phyloP scores from a whole-genome alignment of 352 stramenopile genomes.

The Phytophthora capsici region DNA sequence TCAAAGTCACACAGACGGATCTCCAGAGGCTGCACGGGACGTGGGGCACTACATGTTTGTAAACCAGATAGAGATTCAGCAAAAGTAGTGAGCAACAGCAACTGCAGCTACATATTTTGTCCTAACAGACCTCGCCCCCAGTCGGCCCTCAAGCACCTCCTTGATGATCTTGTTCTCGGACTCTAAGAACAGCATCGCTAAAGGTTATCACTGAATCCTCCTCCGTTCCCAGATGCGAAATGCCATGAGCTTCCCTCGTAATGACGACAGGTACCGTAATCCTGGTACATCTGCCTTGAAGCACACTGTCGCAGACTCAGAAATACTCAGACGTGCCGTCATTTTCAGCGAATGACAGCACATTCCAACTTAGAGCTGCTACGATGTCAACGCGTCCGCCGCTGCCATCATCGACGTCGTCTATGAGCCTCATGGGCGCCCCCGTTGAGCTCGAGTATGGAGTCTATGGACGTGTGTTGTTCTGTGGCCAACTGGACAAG shows the following conservation, averaged over 20 bases:
- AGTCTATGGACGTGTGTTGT: conserved; percentile 77
- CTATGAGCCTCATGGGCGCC: conserved; percentile 19
- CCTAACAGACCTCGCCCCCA: conserved; percentile 67
- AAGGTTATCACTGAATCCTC: conserved; percentile 7
- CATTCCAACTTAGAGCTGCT: conserved; percentile 1
- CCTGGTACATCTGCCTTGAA: conserved; percentile 13
- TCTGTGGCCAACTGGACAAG: conserved; percentile 81
- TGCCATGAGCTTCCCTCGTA: conserved; percentile 21
- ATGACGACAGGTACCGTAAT: conserved; percentile 17
- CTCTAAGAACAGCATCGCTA: conserved; percentile 82
- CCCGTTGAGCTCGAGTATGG: conserved; percentile 57
- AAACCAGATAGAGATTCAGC: conserved; percentile 6
- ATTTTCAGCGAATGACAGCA: conserved; percentile 26
- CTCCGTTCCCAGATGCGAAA: conserved; percentile 36
- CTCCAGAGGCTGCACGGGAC: conserved; percentile 75
- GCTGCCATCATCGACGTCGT: conserved; percentile 29
- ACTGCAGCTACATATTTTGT: background rate
- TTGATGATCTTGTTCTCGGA: conserved; percentile 91
- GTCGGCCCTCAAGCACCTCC: conserved; percentile 74
- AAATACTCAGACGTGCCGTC: conserved; percentile 1
- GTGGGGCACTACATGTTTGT: conserved; percentile 56
- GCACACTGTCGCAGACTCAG: conserved; percentile 19
- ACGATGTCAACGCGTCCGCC: conserved; percentile 34
- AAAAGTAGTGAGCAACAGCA: background rate
- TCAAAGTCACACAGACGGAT: conserved; percentile 89